These are phyloP conservation scores for Penicillium sp. DNA, from an alignment of 2,329 filamentous ascomycete species.

Conservation along the genomic window DNA sequence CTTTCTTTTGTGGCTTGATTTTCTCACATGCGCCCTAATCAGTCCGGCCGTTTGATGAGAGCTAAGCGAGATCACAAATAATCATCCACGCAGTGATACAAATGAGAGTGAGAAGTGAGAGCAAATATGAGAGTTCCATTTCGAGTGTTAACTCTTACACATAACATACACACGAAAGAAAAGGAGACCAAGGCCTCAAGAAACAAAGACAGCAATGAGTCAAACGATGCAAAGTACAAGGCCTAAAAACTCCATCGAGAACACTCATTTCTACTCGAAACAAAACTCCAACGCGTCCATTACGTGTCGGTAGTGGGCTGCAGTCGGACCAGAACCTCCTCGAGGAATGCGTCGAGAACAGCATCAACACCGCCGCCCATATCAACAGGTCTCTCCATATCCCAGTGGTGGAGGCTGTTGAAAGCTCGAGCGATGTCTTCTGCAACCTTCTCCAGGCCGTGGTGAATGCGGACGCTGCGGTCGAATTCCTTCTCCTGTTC, in stretches of 20 bases:
- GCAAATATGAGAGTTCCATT: neutral
- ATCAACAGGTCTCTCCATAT: constrained; percentile 80
- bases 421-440: constrained; percentile 80
- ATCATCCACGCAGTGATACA: neutral
- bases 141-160: neutral
- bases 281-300: neutral
- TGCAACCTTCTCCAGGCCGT: constrained; percentile 52
- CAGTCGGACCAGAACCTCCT: constrained; percentile 88
- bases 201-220: neutral
- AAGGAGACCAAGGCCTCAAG: neutral
- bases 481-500: constrained; percentile 19
- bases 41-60: neutral
- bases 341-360: constrained; percentile 86
- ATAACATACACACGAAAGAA: neutral
- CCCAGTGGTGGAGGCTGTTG: constrained; percentile 84
- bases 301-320: constrained; percentile 60
- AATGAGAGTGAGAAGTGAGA: neutral
- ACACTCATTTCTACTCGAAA: neutral
- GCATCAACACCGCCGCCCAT: constrained; percentile 90
- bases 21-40: neutral
- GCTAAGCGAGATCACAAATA: neutral
- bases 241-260: neutral
- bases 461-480: constrained; percentile 21
- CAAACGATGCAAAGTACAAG: neutral
- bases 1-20: too few relatives aligned